These are phyloP conservation scores for Ceratobasidium sp. DNA, from an alignment of 1,284 basidiomycete species.

Conservation along the genomic window DNA sequence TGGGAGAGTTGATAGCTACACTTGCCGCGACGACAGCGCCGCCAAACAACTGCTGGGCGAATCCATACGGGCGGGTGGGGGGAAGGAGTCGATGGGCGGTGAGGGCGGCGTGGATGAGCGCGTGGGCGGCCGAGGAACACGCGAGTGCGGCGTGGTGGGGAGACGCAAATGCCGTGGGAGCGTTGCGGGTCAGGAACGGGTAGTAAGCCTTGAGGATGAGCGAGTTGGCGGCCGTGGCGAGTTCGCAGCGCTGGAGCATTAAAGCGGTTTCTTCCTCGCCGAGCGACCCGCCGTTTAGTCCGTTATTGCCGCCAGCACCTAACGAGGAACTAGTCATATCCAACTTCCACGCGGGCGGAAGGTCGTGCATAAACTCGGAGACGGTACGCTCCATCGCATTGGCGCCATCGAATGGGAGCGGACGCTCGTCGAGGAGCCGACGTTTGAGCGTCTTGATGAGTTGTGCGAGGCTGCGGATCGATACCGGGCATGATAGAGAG, in stretches of 20 bases:
- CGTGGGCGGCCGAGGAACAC: slow-evolving; percentile 65
- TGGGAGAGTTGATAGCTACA: slow-evolving; percentile 60
- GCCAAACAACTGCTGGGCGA: slow-evolving; percentile 65
- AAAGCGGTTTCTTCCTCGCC: slow-evolving; percentile 44
- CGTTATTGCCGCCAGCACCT: slow-evolving; percentile 40
- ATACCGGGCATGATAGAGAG: background rate
- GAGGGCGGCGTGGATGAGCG: slow-evolving; percentile 60
- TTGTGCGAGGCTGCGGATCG: slow-evolving; percentile 54
- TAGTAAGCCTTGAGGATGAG: slow-evolving; percentile 67
- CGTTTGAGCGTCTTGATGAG: slow-evolving; percentile 60
- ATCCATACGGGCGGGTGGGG: slow-evolving; percentile 57
- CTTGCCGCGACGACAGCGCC: slow-evolving; percentile 67
- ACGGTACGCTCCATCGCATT: slow-evolving; percentile 62
- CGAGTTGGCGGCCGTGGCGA: slow-evolving; percentile 63
- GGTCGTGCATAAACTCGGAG: slow-evolving; percentile 58
- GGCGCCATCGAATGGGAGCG: slow-evolving; percentile 59
- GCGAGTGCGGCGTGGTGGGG: slow-evolving; percentile 61
- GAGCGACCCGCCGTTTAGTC: slow-evolving; percentile 40
- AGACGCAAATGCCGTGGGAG: slow-evolving; percentile 40
- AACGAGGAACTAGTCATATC: slow-evolving; percentile 39
- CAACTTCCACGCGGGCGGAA: slow-evolving; percentile 51
- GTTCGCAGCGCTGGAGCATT: slow-evolving; percentile 61
- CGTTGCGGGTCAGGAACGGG: slow-evolving; percentile 62
- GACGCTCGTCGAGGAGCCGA: slow-evolving; percentile 41
- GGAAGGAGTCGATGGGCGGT: slow-evolving; percentile 44